Evolutionary conservation across 2,329 filamentous ascomycete genomes (phyloP), one percentile per base, ranked within the genome.

Genomic region (Fonsecaea nubica): DNA sequence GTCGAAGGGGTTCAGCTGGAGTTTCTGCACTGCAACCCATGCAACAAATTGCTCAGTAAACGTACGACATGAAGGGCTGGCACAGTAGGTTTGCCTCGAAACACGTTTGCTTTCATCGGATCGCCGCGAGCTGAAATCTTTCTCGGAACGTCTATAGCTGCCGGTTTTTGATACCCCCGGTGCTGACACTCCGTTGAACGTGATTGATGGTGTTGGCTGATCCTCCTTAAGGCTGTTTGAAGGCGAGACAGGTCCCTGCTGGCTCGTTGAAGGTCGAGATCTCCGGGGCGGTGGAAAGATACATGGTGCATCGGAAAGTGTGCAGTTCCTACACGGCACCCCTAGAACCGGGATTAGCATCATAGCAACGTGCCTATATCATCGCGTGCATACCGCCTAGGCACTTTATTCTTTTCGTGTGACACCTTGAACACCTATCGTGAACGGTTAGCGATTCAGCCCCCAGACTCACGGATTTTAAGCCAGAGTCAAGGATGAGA

Each of bases 121-220:
- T 56, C 21, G 69, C 42, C 45, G 66, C 64, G 55, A 72, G 67
- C 42, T 72, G 67, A 60, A 76, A 61, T 67, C 62, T 36, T 67
- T 67, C 45, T 67, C 65, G 8, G 58, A 55, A 8, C 65, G 65
- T 30, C 65, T 62, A 55, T 67, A 67, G 54, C 33, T 56, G 8
- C 54, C 53, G 7, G 40, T 18, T 15, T 52, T 63, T 35, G 61
- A 50, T n/a, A 40, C 12, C 33, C 32, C 13, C 4, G 40, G 40
- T 25, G 33, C 15, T 25, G 35, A 13, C 18, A 8, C 30, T 13
- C n/a, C 38, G 30, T 54, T 42, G 5, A 21, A 15, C 4, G 59
- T 50, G 15, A 33, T n/a, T 2, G 48, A 15, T 40, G 40, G 6
- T 35, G 38, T n/a, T 7, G 59, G 32, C 30, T 62, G 48, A 21